Percentiles rank a stretch among this genome's conserved stretches.
phyloP scores from a whole-genome alignment of 805 yeast genomes.

The Millerozyma miso region DNA sequence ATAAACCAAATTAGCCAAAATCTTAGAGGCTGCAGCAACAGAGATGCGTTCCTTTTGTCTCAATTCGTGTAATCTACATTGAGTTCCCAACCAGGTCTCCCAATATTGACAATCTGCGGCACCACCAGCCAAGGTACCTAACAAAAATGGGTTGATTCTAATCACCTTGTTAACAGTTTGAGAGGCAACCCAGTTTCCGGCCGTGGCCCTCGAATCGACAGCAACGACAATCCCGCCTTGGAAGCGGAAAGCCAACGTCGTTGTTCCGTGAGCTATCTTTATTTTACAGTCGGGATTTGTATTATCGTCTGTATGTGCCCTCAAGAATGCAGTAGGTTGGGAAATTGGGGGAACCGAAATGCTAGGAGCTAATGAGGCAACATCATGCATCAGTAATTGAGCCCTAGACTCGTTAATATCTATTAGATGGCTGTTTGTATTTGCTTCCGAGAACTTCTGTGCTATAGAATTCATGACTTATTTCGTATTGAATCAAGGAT shows the following conservation, averaged over 20 bases:
- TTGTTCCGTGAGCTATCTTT: constrained; percentile 98
- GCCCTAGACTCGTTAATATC: constrained; percentile 27
- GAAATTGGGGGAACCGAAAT: constrained; percentile 78
- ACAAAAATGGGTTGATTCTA: constrained; percentile 88
- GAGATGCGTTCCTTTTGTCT: constrained; percentile 92
- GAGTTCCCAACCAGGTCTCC: constrained; percentile 98
- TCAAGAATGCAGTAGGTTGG: constrained; percentile 83
- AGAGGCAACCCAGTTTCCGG: constrained; percentile 97
- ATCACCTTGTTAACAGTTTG: constrained; percentile 97
- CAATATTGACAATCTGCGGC: constrained; percentile 99
- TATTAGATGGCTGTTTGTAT: constrained; percentile 19
- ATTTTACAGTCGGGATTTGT: constrained; percentile 89
- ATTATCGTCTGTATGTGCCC: constrained; percentile 98
- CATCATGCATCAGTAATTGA: constrained; percentile 14
- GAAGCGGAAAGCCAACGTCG: constrained; percentile 93
- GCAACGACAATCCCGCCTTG: constrained; percentile 95
- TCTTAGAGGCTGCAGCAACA: constrained; percentile 95
- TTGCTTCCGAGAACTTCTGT: constrained; percentile 30
- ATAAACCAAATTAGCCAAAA: constrained; percentile 84
- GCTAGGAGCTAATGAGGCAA: constrained; percentile 50
- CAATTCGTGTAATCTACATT: constrained; percentile 91
- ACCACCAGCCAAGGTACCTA: constrained; percentile 99
- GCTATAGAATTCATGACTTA: constrained; percentile 37
- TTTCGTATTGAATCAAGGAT: no score
- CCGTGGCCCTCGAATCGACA: constrained; percentile 97